Percentiles rank a stretch among this genome's conserved stretches.
phyloP scores from a whole-genome alignment of 75 land plant species.

The Pinus albicaulis region DNA sequence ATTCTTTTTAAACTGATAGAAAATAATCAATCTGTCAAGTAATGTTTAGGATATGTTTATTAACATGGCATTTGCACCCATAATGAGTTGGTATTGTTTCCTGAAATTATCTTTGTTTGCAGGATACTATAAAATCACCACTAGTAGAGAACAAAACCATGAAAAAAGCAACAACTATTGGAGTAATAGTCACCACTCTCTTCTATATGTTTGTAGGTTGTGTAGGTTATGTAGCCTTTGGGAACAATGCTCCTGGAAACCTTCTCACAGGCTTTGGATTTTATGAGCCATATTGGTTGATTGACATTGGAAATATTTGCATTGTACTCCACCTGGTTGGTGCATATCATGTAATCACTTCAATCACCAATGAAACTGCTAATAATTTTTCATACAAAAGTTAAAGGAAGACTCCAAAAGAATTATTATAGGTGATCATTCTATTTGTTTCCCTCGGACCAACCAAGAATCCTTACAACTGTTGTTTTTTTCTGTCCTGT shows the following conservation, averaged over 20 bases:
- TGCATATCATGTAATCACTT: constrained; percentile 49
- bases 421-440: too few species aligned
- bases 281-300: constrained; percentile 50
- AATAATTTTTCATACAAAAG: not conserved
- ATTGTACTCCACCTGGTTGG: constrained; percentile 52
- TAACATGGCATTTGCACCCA: not conserved
- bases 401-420: too few species aligned
- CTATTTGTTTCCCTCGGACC: not conserved
- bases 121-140: constrained; percentile 53
- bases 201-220: constrained; percentile 56
- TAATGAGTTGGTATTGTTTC: not conserved
- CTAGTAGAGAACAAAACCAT: constrained; percentile 57
- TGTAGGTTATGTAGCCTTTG: constrained; percentile 57
- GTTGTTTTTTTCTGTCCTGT: not conserved
- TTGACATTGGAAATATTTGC: constrained; percentile 58
- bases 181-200: constrained; percentile 38
- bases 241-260: constrained; percentile 57
- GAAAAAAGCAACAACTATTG: constrained; percentile 44
- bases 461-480: not conserved
- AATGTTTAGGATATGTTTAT: not conserved
- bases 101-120: not conserved
- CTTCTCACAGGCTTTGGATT: constrained; percentile 65
- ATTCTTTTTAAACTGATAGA: not conserved
- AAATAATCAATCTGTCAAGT: not conserved
- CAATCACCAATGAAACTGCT: not conserved